phyloP scores from a whole-genome alignment of 148 eudicot genomes.

The Amaranthus cruentus region DNA sequence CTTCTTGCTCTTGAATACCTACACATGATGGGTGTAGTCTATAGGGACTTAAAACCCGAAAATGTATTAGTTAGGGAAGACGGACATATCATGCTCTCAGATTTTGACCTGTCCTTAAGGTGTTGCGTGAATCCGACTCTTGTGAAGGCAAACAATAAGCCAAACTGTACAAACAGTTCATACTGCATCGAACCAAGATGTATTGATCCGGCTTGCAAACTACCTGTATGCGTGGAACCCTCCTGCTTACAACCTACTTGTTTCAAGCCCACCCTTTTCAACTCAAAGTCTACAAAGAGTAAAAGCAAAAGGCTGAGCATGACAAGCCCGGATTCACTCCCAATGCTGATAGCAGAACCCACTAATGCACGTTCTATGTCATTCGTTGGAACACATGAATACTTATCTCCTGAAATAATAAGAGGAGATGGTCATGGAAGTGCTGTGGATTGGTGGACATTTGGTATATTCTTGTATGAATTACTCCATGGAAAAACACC shows the following conservation, averaged over 20 bases:
- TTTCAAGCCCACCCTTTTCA: conserved; percentile 54
- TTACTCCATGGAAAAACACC: conserved; percentile 74
- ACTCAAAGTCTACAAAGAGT: conserved; percentile 37
- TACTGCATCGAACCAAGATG: conserved; percentile 68
- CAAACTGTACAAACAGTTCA: conserved; percentile 44
- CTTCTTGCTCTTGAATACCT: conserved; percentile 78
- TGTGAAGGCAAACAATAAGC: conserved; percentile 36
- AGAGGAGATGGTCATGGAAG: conserved; percentile 92
- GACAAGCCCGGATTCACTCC: conserved; percentile 42
- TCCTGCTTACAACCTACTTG: conserved; percentile 75
- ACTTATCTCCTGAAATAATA: conserved; percentile 72
- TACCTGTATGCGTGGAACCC: conserved; percentile 60
- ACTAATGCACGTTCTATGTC: conserved; percentile 77
- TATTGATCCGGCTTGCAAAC: conserved; percentile 51
- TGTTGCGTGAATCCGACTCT: conserved; percentile 69
- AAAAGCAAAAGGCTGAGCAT: conserved; percentile 25
- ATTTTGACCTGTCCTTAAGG: conserved; percentile 68
- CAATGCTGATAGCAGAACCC: conserved; percentile 66
- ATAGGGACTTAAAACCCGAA: conserved; percentile 82
- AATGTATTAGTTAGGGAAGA: conserved; percentile 81
- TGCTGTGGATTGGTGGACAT: conserved; percentile 94
- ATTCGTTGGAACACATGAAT: conserved; percentile 83
- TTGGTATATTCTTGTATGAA: conserved; percentile 75
- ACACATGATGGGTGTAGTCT: conserved; percentile 88
- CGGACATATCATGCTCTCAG: conserved; percentile 86